A percentile compares a stretch with the other conserved stretches of the same genome.
phyloP scores from a whole-genome alignment of 805 yeast species.

The Saccharomycopsis vini region DNA sequence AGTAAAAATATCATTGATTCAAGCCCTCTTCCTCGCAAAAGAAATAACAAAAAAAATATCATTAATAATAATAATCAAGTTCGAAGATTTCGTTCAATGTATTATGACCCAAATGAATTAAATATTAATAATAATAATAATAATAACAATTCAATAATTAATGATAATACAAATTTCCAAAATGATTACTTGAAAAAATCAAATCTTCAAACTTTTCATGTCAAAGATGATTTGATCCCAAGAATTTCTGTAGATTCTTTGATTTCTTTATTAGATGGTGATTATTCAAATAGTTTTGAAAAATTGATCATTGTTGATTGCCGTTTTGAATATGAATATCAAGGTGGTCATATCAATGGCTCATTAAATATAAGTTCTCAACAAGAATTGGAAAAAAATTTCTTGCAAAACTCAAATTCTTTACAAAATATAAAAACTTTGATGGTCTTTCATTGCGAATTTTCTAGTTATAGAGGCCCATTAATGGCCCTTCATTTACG shows the following conservation, averaged over 20 bases:
- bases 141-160: constrained; percentile 16
- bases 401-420: constrained; percentile 27
- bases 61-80: constrained; percentile 32
- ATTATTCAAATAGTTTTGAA: constrained; percentile 40
- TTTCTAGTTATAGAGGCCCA: constrained; percentile 90
- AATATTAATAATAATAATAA: constrained; percentile 6
- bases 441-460: constrained; percentile 89
- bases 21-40: constrained; percentile 36
- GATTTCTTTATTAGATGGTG: constrained; percentile 30
- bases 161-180: constrained; percentile 4
- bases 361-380: constrained; percentile 73
- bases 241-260: constrained; percentile 38
- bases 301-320: constrained; percentile 68
- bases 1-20: constrained; percentile 27
- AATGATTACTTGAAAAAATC: constrained; percentile 23
- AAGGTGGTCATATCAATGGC: constrained; percentile 85
- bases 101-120: constrained; percentile 44
- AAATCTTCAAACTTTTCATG: constrained; percentile 34
- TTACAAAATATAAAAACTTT: constrained; percentile 33
- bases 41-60: constrained; percentile 26
- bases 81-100: constrained; percentile 63
- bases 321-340: constrained; percentile 83
- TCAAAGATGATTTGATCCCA: constrained; percentile 48
- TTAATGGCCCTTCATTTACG: constrained; percentile 81
- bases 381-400: constrained; percentile 51